A percentile compares a stretch with the other conserved stretches of the same genome.
These are phyloP conservation scores for Penicillium vulpinum DNA, from an alignment of 2,329 filamentous ascomycete species.

Conservation along the genomic window DNA sequence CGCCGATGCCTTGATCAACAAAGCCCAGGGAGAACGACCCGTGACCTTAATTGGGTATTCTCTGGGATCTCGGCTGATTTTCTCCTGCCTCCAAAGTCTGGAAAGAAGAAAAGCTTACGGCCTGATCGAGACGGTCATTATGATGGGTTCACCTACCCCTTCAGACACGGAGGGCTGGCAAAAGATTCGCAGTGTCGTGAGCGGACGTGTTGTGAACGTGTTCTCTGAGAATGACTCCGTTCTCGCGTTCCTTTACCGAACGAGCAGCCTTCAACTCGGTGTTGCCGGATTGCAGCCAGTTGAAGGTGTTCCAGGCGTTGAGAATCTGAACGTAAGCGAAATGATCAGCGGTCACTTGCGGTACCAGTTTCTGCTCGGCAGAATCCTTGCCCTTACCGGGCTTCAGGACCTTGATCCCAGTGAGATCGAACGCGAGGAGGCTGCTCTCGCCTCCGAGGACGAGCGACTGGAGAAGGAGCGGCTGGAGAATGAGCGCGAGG, in stretches of 20 bases:
- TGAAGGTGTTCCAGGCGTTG: slow-evolving; percentile 51
- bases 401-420: slow-evolving; percentile 64
- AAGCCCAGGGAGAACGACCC: slow-evolving; percentile 76
- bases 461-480: slow-evolving; percentile 41
- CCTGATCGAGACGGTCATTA: slow-evolving; percentile 75
- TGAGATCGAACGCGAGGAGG: slow-evolving; percentile 47
- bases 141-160: slow-evolving; percentile 79
- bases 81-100: slow-evolving; percentile 73
- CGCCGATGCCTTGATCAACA: slow-evolving; percentile 79
- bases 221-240: slow-evolving; percentile 87
- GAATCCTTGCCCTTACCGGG: slow-evolving; percentile 65
- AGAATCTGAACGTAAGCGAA: slow-evolving; percentile 68
- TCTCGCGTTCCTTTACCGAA: slow-evolving; percentile 81
- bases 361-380: slow-evolving; percentile 67
- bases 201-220: slow-evolving; percentile 81
- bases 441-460: slow-evolving; percentile 42
- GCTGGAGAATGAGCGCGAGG: slow-evolving; percentile 31
- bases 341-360: slow-evolving; percentile 68
- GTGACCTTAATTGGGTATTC: slow-evolving; percentile 82
- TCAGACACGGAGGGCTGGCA: slow-evolving; percentile 73
- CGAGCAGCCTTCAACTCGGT: slow-evolving; percentile 77
- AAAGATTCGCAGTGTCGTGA: slow-evolving; percentile 72
- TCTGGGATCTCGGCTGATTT: slow-evolving; percentile 78
- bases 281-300: slow-evolving; percentile 80
- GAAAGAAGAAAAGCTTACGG: slow-evolving; percentile 80